Base-by-base conservation (phyloP, 2,329 filamentous ascomycete genomes). In the Chaetomiaceae sp. region DNA sequence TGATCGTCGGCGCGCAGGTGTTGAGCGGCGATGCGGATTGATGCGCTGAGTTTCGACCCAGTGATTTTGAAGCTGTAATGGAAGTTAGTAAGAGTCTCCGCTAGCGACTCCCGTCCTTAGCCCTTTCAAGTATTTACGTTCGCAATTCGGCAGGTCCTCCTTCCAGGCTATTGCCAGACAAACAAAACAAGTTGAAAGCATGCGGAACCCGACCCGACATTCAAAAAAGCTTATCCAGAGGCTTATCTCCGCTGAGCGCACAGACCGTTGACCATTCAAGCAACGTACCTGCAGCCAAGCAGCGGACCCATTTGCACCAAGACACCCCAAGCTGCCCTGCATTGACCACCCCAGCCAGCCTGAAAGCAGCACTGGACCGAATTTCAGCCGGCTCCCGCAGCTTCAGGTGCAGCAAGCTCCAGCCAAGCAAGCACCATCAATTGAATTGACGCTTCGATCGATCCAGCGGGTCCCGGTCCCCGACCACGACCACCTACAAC, bases 351-450 rank as follows among this genome's bases (percentile, higher is more conserved):
- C 22, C 6, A 24, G 22, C 22, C 22, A 9, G 6, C 22, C 22
- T 9, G 5, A 24, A 24, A 5, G 9, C 11, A 12, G n/a, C 19
- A 20, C 32, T 4, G 10, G 11, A 4, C 53, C 55, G 55, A 54
- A 29, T 38, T 41, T 55, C 37, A 52, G 39, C 56, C 55, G 50
- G 27, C 39, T 12, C 19, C 34, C 20, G 30, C 45, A 50, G 34
- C 33, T n/a, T 34, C 33, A 34, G 37, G 9, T n/a, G n/a, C 22
- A 24, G 22, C 22, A 35, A 52, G 42, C 42, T 47, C 45, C 37
- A 49, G 33, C 42, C n/a, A 32, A 15, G 20, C 24, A 19, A 34
- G 20, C 30, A 35, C 37, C 45, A 32, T 51, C 49, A 49, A 48
- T 47, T 32, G 35, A 37, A 37, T 52, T 51, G 48, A 50, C 45